A percentile compares a stretch with the other conserved stretches of the same genome.
Conservation (phyloP, 2,329 filamentous ascomycete genomes). For the Sporothrix inflata region DNA sequence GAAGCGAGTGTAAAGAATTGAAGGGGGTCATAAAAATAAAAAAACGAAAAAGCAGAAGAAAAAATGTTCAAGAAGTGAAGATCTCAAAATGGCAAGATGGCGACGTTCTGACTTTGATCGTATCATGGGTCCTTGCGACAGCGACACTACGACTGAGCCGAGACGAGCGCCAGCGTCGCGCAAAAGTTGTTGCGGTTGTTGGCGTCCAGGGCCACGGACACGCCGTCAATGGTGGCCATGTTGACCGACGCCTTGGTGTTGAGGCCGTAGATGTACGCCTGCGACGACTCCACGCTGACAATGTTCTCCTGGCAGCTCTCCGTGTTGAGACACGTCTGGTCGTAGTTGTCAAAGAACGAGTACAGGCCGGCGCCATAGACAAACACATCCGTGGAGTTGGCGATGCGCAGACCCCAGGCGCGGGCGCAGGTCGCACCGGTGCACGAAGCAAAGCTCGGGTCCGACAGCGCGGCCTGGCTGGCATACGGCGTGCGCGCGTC, state of each 20-base stretch:
- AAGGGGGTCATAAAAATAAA: neutral
- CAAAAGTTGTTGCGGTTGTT: slow-evolving; percentile 71
- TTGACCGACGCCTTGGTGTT: slow-evolving; percentile 75
- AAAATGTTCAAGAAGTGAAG: slow-evolving; percentile 29
- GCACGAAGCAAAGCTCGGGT: slow-evolving; percentile 72
- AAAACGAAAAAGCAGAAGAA: neutral
- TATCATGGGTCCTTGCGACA: neutral
- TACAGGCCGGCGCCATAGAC: slow-evolving; percentile 77
- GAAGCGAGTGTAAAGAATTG: slow-evolving; percentile 5
- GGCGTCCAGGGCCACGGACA: slow-evolving; percentile 55
- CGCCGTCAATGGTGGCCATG: slow-evolving; percentile 69
- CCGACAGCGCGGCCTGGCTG: slow-evolving; percentile 59
- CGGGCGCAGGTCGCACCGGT: slow-evolving; percentile 62
- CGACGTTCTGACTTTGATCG: slow-evolving; percentile 1
- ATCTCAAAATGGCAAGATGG: slow-evolving; percentile 6
- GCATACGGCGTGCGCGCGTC: slow-evolving; percentile 68
- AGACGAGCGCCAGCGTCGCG: slow-evolving; percentile 61
- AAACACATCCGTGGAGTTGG: slow-evolving; percentile 67
- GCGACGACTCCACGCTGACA: slow-evolving; percentile 69
- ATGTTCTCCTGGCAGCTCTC: slow-evolving; percentile 80
- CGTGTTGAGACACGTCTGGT: slow-evolving; percentile 66
- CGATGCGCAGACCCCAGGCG: slow-evolving; percentile 74
- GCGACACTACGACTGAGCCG: slow-evolving; percentile 26
- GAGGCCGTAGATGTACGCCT: slow-evolving; percentile 63
- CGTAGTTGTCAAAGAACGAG: slow-evolving; percentile 83